Base-by-base conservation (phyloP, 2,329 filamentous ascomycete genomes). In the Monosporascus sp. region DNA sequence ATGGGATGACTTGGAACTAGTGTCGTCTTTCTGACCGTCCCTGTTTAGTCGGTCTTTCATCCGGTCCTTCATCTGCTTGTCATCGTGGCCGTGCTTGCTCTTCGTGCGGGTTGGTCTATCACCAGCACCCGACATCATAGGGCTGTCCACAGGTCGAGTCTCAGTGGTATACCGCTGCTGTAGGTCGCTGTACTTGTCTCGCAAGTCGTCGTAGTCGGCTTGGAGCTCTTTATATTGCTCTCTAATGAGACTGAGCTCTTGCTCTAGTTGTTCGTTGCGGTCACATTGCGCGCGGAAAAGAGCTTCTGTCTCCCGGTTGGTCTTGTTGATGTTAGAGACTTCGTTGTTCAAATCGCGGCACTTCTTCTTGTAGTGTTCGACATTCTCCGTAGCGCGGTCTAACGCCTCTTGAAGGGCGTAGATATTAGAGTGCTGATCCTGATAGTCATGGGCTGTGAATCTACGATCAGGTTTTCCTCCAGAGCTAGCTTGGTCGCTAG, bases 391-490 rank as follows among this genome's bases (percentile, higher is more conserved):
- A 34, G 59, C 56, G 49, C 54, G 54, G 15, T 55, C 54, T 3
- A 61, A 49, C 45, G 58, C 59, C 34, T 62, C 57, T 49, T 60
- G 60, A 41, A 62, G 59, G 48, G 56, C 57, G 49, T 44, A 38
- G 24, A 58, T 48, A 25, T 51, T 58, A 41, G 54, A 53, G 18
- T 53, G 51, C 49, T 60, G 60, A 39, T 52, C 51, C 25, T 57
- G 50, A 50, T 55, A 58, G 48, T 63, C 60, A 47, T 57, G 53
- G 20, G 51, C 54, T 58, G 59, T 60, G 49, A 64, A 65, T 53
- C 55, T 59, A 44, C 62, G 61, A 57, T 66, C 64, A 63, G 58
- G 57, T 57, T 59, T 65, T 54, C 62, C 60, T 52, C 62, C 62
- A 49, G 56, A 49, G 48, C 62, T 61, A 57, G 59, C 59, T 45